These are phyloP conservation scores for Cercospora sp. DNA, from an alignment of 2,329 filamentous ascomycete species.

Conservation along the genomic window DNA sequence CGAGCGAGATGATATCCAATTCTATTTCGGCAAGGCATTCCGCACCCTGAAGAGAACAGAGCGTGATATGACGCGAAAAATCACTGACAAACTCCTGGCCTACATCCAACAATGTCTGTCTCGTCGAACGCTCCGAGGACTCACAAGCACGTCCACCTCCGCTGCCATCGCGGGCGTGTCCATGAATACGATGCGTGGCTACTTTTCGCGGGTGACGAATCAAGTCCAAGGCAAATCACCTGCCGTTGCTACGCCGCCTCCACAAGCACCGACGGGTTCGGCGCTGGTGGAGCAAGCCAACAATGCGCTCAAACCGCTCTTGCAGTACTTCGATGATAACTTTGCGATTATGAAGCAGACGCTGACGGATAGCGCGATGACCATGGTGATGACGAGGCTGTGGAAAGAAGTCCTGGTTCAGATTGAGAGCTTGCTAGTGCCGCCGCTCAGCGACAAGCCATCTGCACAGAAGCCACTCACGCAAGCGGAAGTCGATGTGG, in stretches of 20 bases:
- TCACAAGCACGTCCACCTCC: constrained; percentile 58
- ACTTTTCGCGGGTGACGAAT: constrained; percentile 49
- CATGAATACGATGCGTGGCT: constrained; percentile 64
- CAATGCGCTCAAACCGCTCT: constrained; percentile 78
- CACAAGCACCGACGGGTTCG: constrained; percentile 11
- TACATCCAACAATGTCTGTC: constrained; percentile 92
- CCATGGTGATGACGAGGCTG: constrained; percentile 93
- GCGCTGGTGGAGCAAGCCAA: constrained; percentile 73
- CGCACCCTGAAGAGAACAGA: constrained; percentile 92
- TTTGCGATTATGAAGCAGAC: constrained; percentile 99
- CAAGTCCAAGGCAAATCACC: constrained; percentile 42
- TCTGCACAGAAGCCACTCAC: constrained; percentile 80
- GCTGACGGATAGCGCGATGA: constrained; percentile 92
- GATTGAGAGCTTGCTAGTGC: constrained; percentile 85
- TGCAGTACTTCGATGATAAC: constrained; percentile 96
- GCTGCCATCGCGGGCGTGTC: constrained; percentile 60
- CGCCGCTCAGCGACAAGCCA: constrained; percentile 90
- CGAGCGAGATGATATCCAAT: constrained; percentile 96
- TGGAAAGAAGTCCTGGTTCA: constrained; percentile 98
- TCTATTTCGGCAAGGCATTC: constrained; percentile 97
- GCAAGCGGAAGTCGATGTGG: constrained; percentile 87
- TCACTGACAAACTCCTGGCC: constrained; percentile 95
- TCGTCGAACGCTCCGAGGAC: constrained; percentile 70
- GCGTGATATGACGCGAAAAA: constrained; percentile 95
- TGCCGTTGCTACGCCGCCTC: constrained; percentile 25